phyloP scores from a whole-genome alignment of 2,329 filamentous ascomycete genomes.

The Akanthomyces muscarius region DNA sequence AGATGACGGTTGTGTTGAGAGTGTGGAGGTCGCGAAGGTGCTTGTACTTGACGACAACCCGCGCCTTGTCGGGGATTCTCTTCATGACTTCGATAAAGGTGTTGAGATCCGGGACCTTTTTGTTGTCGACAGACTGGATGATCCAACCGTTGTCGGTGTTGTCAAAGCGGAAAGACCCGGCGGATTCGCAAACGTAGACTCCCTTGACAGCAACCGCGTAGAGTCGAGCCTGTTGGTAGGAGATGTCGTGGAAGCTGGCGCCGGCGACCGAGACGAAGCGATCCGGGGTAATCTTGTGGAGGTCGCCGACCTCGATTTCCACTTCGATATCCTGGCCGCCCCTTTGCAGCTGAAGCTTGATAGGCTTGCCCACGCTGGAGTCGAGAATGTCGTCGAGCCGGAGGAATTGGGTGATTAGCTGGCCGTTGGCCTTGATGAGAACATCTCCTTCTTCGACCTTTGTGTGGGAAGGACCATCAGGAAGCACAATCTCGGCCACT shows the following conservation, averaged over 20 bases:
- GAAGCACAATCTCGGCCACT: slow-evolving; percentile 90
- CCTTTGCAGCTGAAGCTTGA: slow-evolving; percentile 79
- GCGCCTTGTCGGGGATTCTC: slow-evolving; percentile 72
- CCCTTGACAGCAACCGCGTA: slow-evolving; percentile 91
- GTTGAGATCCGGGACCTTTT: slow-evolving; percentile 81
- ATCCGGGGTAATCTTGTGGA: slow-evolving; percentile 93
- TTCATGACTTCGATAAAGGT: slow-evolving; percentile 90
- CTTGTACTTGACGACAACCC: slow-evolving; percentile 92
- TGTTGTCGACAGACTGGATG: slow-evolving; percentile 86
- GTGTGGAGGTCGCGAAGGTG: slow-evolving; percentile 94
- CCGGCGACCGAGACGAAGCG: slow-evolving; percentile 93
- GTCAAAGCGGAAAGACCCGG: slow-evolving; percentile 92
- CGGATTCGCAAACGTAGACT: slow-evolving; percentile 89
- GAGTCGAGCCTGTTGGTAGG: slow-evolving; percentile 94
- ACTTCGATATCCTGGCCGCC: slow-evolving; percentile 85
- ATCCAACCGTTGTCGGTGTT: slow-evolving; percentile 90
- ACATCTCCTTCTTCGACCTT: slow-evolving; percentile 95
- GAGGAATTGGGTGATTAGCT: slow-evolving; percentile 90
- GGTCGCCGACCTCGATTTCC: slow-evolving; percentile 77
- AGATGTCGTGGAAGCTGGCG: slow-evolving; percentile 91
- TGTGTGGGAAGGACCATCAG: slow-evolving; percentile 78
- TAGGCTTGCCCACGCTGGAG: slow-evolving; percentile 72
- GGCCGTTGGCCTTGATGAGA: slow-evolving; percentile 85
- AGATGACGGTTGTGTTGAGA: slow-evolving; percentile 85
- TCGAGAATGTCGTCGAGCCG: slow-evolving; percentile 88